These are phyloP conservation scores for Tricholoma bakamatsutake DNA, from an alignment of 768 basidiomycete genomes.

Conservation along the genomic window DNA sequence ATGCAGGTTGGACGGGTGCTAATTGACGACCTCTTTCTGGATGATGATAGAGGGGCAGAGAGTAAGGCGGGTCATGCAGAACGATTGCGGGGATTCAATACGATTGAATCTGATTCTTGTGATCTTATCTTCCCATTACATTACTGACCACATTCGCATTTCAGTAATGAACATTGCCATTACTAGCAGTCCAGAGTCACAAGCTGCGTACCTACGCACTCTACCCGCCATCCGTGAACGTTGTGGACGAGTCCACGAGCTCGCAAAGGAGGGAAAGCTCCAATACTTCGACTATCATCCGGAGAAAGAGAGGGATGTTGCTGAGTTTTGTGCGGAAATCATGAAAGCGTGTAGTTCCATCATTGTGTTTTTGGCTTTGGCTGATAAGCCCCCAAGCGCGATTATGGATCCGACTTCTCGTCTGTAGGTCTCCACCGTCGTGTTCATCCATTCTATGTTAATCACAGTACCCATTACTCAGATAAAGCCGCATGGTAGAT, in stretches of 20 bases:
- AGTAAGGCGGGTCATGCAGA: too few species aligned
- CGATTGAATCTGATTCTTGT: too few species aligned
- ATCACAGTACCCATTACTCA: constrained; percentile 19
- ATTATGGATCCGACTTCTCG: constrained; percentile 67
- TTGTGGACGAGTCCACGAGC: constrained; percentile 70
- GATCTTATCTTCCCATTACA: too few species aligned
- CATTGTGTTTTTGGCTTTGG: constrained; percentile 1
- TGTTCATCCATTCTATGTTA: background rate
- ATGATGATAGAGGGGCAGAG: too few species aligned
- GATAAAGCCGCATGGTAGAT: constrained; percentile 87
- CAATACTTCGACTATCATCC: constrained; percentile 86
- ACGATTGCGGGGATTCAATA: too few species aligned
- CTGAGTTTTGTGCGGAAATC: constrained; percentile 67
- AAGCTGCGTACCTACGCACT: constrained; percentile 70
- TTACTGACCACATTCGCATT: too few species aligned
- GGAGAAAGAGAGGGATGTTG: constrained; percentile 63
- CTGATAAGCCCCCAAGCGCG: constrained; percentile 44
- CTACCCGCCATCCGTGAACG: constrained; percentile 88
- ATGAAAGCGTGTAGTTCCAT: constrained; percentile 53
- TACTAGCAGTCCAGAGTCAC: constrained; percentile 27
- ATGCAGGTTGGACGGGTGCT: too few species aligned
- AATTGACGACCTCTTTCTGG: too few species aligned
- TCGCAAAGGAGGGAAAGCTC: constrained; percentile 69
- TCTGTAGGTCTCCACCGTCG: constrained; percentile 37
- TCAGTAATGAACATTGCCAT: constrained; percentile 26